These are phyloP conservation scores for Pseudofabraea citricarpa DNA, from an alignment of 2,329 filamentous ascomycete species.

Conservation along the genomic window DNA sequence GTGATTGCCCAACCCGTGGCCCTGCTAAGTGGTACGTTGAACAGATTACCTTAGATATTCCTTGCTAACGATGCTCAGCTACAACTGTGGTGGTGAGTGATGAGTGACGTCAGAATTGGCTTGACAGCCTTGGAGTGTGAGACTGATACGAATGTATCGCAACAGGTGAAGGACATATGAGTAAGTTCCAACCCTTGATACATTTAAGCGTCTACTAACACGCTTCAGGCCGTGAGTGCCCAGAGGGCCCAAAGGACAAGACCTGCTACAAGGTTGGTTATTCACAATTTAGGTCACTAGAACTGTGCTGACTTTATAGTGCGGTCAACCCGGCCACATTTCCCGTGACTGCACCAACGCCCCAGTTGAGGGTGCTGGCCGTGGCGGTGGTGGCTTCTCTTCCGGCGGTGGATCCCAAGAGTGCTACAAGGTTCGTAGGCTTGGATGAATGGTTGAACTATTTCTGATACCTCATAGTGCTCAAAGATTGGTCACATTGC, in stretches of 20 bases:
- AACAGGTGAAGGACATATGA: constrained; percentile 67
- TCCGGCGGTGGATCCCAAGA: constrained; percentile 51
- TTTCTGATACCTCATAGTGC: constrained; percentile 49
- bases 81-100: constrained; percentile 69
- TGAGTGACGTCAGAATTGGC: constrained; percentile 27
- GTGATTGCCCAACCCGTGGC: constrained; percentile 81
- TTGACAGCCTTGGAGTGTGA: constrained; percentile 9
- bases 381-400: constrained; percentile 23
- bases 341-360: constrained; percentile 62
- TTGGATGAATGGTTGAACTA: constrained; percentile 4
- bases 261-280: too few relatives aligned
- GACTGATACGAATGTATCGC: constrained; percentile 25
- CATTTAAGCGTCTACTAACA: constrained; percentile 13
- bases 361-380: constrained; percentile 25
- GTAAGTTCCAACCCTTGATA: constrained; percentile 45
- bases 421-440: constrained; percentile 71
- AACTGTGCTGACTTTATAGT: too few relatives aligned
- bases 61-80: constrained; percentile 43
- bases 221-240: constrained; percentile 75
- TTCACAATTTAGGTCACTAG: too few relatives aligned
- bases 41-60: neutral
- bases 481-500: constrained; percentile 95
- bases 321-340: constrained; percentile 82
- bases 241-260: constrained; percentile 83
- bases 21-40: constrained; percentile 70